These are phyloP conservation scores for Mortierella sp. DNA, from an alignment of 371 early-diverging fungal species.

Conservation along the genomic window DNA sequence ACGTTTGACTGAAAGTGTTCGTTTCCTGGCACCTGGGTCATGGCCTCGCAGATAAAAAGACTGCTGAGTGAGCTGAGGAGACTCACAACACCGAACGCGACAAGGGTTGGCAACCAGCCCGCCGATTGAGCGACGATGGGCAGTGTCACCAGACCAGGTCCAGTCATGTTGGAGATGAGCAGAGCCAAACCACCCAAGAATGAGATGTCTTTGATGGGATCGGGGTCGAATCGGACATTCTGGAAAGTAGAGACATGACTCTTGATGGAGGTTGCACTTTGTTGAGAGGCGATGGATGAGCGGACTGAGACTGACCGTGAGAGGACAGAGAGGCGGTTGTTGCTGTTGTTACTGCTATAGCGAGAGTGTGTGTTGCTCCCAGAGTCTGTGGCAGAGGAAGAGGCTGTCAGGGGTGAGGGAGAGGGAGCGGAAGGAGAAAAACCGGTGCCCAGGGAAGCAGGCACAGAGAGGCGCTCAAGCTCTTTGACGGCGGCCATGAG, in stretches of 20 bases:
- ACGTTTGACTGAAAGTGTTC: conserved; percentile 70
- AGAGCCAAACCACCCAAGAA: conserved; percentile 58
- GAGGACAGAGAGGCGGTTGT: conserved; percentile 20
- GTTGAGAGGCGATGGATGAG: conserved; percentile 32
- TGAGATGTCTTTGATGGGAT: conserved; percentile 55
- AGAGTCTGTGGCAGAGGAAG: conserved; percentile 2
- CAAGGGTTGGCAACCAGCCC: conserved; percentile 59
- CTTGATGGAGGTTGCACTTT: conserved; percentile 25
- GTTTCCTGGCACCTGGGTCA: conserved; percentile 85
- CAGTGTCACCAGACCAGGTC: conserved; percentile 59
- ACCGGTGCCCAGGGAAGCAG: conserved; percentile 21
- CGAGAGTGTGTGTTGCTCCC: neutral
- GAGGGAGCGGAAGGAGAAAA: conserved; percentile 26
- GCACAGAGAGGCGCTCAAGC: conserved; percentile 38
- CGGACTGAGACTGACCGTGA: conserved; percentile 28
- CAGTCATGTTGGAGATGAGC: conserved; percentile 59
- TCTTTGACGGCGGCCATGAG: conserved; percentile 31
- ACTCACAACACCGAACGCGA: conserved; percentile 63
- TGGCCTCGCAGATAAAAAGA: conserved; percentile 83
- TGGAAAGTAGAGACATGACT: conserved; percentile 53
- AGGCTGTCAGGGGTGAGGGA: conserved; percentile 7
- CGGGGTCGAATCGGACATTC: conserved; percentile 51
- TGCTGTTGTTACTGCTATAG: neutral
- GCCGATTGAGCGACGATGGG: conserved; percentile 55
- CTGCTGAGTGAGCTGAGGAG: conserved; percentile 66